Evolutionary conservation across 176 grass and related monocot species (phyloP).

Genomic region (Chloris gayana): DNA sequence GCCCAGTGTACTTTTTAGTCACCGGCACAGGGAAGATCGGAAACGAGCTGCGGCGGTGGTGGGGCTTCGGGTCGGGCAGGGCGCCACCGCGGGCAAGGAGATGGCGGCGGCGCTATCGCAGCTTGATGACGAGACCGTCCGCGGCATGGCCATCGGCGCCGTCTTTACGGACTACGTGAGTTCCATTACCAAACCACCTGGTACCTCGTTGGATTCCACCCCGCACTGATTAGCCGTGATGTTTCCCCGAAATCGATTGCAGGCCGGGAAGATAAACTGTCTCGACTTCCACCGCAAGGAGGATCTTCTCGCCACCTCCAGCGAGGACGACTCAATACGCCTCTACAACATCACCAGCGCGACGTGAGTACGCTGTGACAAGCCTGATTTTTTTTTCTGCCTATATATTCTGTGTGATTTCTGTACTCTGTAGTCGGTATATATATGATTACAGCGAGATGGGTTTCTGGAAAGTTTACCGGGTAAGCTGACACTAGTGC

Average conservation of each 20-base stretch:
- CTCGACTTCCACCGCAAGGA: constrained; percentile 95
- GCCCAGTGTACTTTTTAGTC: neutral
- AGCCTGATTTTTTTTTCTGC: neutral
- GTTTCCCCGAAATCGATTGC: constrained; percentile 15
- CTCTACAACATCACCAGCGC: constrained; percentile 85
- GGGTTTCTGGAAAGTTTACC: neutral
- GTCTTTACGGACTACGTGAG: constrained; percentile 85
- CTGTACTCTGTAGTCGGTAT: constrained; percentile 2
- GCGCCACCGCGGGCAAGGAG: constrained; percentile 11
- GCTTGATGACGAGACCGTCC: constrained; percentile 73
- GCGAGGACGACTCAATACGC: constrained; percentile 90
- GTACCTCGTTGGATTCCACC: neutral
- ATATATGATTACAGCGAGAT: neutral
- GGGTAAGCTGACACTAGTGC: neutral
- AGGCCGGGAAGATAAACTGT: constrained; percentile 90
- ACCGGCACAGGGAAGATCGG: constrained; percentile 4
- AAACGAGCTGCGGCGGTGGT: constrained; percentile 25
- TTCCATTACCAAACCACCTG: neutral
- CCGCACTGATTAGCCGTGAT: neutral
- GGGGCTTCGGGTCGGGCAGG: neutral
- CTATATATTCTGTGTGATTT: neutral
- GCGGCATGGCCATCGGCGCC: constrained; percentile 79
- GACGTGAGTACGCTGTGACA: constrained; percentile 53
- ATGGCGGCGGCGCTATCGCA: constrained; percentile 41
- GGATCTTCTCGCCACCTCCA: constrained; percentile 82